Base-by-base conservation (phyloP, 129 eudicot species). In the Ambrosia artemisiifolia region DNA sequence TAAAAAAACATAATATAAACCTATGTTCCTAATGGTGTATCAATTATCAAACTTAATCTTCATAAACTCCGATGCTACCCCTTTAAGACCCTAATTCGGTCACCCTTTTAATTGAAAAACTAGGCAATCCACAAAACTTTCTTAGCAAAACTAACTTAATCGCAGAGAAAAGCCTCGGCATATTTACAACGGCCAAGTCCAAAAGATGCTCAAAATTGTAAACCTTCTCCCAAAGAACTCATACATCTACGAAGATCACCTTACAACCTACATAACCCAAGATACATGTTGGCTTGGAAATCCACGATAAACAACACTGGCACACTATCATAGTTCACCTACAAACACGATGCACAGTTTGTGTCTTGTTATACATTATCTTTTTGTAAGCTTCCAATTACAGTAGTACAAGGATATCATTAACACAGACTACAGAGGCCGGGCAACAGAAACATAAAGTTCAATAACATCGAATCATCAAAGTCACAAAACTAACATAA, bases 111-210 rank as follows among this genome's bases (percentile, higher is more conserved):
- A 14, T 36, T 6, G 38, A 33, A 71, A 19, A 40, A 19, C 28
- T 71, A 55, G 43, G 74, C 64, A 33, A 51, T 69, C 50, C 63
- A 40, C n/a, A 38, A 0, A 38, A 20, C 60, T 38, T n/a, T n/a
- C n/a, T n/a, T n/a, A n/a, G n/a, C n/a, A n/a, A n/a, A 38, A 20
- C 60, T 38, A 36, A 18, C 2, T 54, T 28, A 24, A 9, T 19
- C 8, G 16, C 10, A n/a, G 35, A 36, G 40, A 36, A 11, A 66
- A 16, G 10, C 40, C 28, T 38, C 75, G 16, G 14, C 42, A 14
- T 70, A 18, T 70, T 2, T 56, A 56, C 4, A 53, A 36, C 14
- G 7, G 28, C 69, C 69, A 24, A 24, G 28, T 24, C 28, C 28
- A 1, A 33, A 55, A 10, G 6, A 54, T 5, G 33, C 61, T 19